These are phyloP conservation scores for Myriosclerotinia curreyana DNA, from an alignment of 2,329 filamentous ascomycete species.

Conservation along the genomic window DNA sequence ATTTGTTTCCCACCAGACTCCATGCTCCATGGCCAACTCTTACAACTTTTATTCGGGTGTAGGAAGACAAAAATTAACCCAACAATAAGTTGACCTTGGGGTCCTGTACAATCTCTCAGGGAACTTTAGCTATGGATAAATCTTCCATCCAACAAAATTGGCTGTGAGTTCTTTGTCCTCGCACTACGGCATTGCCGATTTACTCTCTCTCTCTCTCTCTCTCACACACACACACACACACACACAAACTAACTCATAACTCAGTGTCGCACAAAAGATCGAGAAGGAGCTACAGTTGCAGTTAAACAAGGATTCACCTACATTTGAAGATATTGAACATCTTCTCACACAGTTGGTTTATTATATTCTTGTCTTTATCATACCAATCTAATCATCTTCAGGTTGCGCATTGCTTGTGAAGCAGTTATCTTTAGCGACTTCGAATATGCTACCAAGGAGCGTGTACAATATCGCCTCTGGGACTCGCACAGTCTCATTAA, in stretches of 20 bases:
- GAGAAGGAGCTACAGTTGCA: conserved; percentile 49
- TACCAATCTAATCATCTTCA: conserved; percentile 22
- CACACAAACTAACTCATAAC: conserved; percentile 25
- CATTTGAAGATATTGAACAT: conserved; percentile 48
- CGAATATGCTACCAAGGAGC: conserved; percentile 58
- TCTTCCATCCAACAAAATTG: conserved; percentile 47
- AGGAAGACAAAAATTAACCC: conserved; percentile 43
- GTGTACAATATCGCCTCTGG: conserved; percentile 74
- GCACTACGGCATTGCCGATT: conserved; percentile 5
- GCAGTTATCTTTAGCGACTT: conserved; percentile 71
- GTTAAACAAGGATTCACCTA: conserved; percentile 46
- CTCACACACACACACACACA: too few relatives aligned
- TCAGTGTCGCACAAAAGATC: conserved; percentile 44
- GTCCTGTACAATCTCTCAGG: conserved; percentile 34
- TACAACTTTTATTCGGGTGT: conserved; percentile 17
- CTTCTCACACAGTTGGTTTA: conserved; percentile 36
- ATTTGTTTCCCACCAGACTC: conserved; percentile 20
- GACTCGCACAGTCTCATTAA: conserved; percentile 74
- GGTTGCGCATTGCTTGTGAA: conserved; percentile 58
- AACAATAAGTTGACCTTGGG: conserved; percentile 54
- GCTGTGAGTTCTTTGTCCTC: conserved; percentile 44
- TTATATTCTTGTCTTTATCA: conserved; percentile 1
- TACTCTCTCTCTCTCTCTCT: too few relatives aligned
- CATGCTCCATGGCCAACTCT: conserved; percentile 22
- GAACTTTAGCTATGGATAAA: conserved; percentile 28